phyloP scores from a whole-genome alignment of 1,139 yeast species.

The Taphrina betulina region DNA sequence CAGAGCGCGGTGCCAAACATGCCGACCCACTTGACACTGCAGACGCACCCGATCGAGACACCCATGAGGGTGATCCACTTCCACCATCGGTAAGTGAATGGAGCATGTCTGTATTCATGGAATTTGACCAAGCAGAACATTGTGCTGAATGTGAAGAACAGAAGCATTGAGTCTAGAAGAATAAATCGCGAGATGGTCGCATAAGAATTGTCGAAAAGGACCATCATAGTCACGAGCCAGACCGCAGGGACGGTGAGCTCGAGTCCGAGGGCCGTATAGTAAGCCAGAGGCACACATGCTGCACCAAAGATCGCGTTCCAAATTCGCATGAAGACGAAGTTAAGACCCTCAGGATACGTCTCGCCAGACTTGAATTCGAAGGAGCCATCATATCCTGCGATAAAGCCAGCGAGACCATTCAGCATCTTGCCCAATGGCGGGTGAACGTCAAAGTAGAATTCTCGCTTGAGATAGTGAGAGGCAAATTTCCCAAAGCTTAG shows the following conservation, averaged over 20 bases:
- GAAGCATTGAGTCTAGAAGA: constrained; percentile 90
- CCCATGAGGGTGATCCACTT: constrained; percentile 83
- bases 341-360: constrained; percentile 78
- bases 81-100: constrained; percentile 88
- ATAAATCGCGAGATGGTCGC: constrained; percentile 90
- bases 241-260: constrained; percentile 78
- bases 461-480: constrained; percentile 85
- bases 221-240: constrained; percentile 72
- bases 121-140: constrained; percentile 74
- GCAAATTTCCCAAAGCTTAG: constrained; percentile 82
- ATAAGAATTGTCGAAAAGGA: constrained; percentile 74
- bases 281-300: constrained; percentile 88
- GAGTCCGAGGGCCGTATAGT: constrained; percentile 82
- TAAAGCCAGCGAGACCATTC: constrained; percentile 87
- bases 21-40: constrained; percentile 92
- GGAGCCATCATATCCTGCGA: constrained; percentile 94
- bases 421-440: constrained; percentile 98
- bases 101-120: constrained; percentile 64
- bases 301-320: constrained; percentile 91
- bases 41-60: constrained; percentile 79
- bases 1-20: constrained; percentile 77
- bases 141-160: constrained; percentile 86
- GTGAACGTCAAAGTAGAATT: constrained; percentile 95
- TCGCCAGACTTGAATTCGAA: constrained; percentile 92
- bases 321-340: constrained; percentile 86